Evolutionary conservation across 768 basidiomycete genomes (phyloP), one percentile per base, ranked within the genome.

Genomic region (Ramaria sp.): DNA sequence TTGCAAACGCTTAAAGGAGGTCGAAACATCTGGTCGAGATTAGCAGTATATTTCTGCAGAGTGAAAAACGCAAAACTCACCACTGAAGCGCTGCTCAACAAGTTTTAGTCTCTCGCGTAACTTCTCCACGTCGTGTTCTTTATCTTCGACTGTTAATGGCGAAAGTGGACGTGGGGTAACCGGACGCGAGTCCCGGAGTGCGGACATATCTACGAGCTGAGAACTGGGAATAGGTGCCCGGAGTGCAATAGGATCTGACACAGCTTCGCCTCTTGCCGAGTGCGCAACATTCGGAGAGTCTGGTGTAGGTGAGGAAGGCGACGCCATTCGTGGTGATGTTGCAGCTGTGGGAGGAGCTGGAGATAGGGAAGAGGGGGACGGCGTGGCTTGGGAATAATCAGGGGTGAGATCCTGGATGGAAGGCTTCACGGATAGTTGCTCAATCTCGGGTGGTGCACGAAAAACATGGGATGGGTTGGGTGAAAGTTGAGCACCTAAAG

Each of bases 41-140:
- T 47, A 31, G 15, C 5, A 24, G n/a, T 30, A 50, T 37, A 27
- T 27, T 27, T 27, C 27, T 27, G 5, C 27, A 27, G 5, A 27
- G 27, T 27, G 5, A 27, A 27, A 27, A 27, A 5, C 27, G 27
- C 27, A 27, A 27, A 27, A 54, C 67, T 59, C 66, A 85, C 89
- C 88, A 60, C 81, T 63, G 64, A 91, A 90, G n/a, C 84, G 76
- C 66, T 88, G 81, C 63, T 91, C 88, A 2, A 90, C 77, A 38
- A 84, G 72, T 64, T 78, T 82, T 57, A 92, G 70, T 43, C 81
- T 77, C 59, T 82, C 75, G 64, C 81, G 84, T 53, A 91, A 69
- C 34, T 70, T 72, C 54, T 88, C 87, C 6, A 86, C 68, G 57
- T 75, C 70, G 3, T 54, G 47, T 46, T 58, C 37, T 31, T 57